Base-by-base conservation (phyloP, 345 rosid species). In the Brassica cretica region DNA sequence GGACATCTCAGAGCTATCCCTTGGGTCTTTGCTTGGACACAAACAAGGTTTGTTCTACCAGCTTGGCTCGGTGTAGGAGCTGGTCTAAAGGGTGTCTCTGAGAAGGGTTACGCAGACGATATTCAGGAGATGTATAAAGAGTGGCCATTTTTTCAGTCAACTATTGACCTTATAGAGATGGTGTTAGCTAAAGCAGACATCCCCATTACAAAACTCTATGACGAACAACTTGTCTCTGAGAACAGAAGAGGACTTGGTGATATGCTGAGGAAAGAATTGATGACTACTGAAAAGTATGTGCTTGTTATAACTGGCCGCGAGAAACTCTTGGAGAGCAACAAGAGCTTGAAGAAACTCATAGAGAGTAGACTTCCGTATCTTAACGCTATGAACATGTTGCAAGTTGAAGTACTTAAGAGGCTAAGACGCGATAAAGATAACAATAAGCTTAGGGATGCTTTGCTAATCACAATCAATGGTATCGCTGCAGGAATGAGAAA, bases 11-110 rank as follows among this genome's bases (percentile, higher is more conserved):
- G 98, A 37, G 98, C 98, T 75, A 95, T 95, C 75, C 99, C 99
- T 27, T 93, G 98, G 98, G 87, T 93, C 27, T 92, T 95, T 75
- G 99, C 99, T 5, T 93, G 99, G 99, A 95, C 98, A 1, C 98
- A 92, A 78, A 95, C 98, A 56, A 88, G 99, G 68, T 95, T 93
- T 80, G 99, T 95, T 68, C 97, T 95, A 72, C 99, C 99, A 29
- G 97, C 99, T 58, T 95, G 99, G 98, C 98, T 95, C 64, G 99
- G 99, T 32, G 91, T 95, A 16, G 98, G 98, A 65, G 89, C 96
- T 21, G 99, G 98, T 37, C 56, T 93, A 51, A 88, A 83, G 77
- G 91, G 88, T 35, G 99, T 81, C 9, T 95, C 96, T 24, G 96
- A 91, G 79, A 86, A 88, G 80, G 99, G 99, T 56, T 78, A 86